These are phyloP conservation scores for Tolypocladium tropicale DNA, from an alignment of 2,329 filamentous ascomycete genomes.

Conservation along the genomic window DNA sequence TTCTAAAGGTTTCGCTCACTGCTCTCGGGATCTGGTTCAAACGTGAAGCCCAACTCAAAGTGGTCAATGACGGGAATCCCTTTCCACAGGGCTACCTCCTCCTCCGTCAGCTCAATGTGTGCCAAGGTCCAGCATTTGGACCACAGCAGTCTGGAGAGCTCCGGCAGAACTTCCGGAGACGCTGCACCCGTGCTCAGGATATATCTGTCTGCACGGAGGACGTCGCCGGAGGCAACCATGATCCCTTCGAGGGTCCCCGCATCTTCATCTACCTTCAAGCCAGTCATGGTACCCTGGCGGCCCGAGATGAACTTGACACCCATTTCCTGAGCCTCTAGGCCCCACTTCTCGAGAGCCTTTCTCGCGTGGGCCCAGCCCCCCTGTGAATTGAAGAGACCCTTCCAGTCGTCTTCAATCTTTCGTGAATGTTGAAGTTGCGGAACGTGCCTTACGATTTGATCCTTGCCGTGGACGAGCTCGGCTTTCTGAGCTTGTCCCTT, in stretches of 20 bases:
- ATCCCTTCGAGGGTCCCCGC: neutral
- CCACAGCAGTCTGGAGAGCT: neutral
- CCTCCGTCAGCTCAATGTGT: neutral
- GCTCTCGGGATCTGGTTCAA: slow-evolving; percentile 6
- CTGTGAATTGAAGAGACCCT: neutral
- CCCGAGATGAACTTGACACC: neutral
- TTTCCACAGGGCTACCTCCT: neutral
- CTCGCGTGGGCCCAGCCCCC: neutral
- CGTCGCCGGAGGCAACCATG: neutral
- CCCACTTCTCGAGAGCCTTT: neutral
- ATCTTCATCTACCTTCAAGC: neutral
- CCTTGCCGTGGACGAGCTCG: neutral
- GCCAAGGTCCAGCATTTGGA: neutral
- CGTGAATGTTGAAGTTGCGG: neutral
- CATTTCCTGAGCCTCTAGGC: neutral
- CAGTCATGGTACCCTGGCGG: neutral
- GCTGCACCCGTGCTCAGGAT: neutral
- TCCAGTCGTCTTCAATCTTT: neutral
- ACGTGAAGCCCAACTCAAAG: neutral
- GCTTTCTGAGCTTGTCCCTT: neutral
- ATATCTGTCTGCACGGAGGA: neutral
- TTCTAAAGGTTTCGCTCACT: neutral
- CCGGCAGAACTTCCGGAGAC: neutral
- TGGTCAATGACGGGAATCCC: neutral
- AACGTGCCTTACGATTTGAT: neutral